Evolutionary conservation across 306 rosid genomes (phyloP), one percentile per base, ranked within the genome.

Genomic region (Quercus bicolor): DNA sequence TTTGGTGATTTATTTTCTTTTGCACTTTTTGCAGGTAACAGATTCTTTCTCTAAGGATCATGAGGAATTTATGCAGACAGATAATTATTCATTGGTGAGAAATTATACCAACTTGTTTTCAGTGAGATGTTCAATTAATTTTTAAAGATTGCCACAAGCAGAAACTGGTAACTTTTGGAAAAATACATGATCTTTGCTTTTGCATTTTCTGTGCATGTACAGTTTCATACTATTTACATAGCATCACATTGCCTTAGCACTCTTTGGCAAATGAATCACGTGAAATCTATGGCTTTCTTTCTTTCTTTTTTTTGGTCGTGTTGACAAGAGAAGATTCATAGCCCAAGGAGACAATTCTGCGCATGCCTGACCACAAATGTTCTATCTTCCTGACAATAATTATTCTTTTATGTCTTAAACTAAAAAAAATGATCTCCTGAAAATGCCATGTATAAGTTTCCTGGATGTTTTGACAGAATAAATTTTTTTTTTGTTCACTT

Each of bases 1-100:
- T 12, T 31, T 78, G 68, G 31, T 34, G 37, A 74, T 83, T 73
- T 79, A 77, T 72, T 78, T 53, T 57, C 55, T 66, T 75, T 68
- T 60, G 74, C 64, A 68, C 20, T 81, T 45, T 5, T 12, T 80
- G 73, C 83, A 89, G 96, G 83, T 79, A 76, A 52, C 74, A 72
- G 78, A 75, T 84, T 84, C 90, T 78, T 79, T 88, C 68, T 79
- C 83, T 75, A 87, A 84, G 84, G 81, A 77, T 84, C 56, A 83
- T 72, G 77, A 84, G 78, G 87, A 84, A 79, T 40, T 79, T 77
- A 72, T 56, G 71, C 82, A 83, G 77, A 75, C 81, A 60, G 87
- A 89, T 79, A 84, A 79, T 66, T 80, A 74, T 81, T 86, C 89
- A 73, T 34, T 80, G 91, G 92, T 87, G 80, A 87, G 95, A 72